Conservation (phyloP, 2,329 filamentous ascomycete genomes). For the Ceratocystis cacaofunesta region DNA sequence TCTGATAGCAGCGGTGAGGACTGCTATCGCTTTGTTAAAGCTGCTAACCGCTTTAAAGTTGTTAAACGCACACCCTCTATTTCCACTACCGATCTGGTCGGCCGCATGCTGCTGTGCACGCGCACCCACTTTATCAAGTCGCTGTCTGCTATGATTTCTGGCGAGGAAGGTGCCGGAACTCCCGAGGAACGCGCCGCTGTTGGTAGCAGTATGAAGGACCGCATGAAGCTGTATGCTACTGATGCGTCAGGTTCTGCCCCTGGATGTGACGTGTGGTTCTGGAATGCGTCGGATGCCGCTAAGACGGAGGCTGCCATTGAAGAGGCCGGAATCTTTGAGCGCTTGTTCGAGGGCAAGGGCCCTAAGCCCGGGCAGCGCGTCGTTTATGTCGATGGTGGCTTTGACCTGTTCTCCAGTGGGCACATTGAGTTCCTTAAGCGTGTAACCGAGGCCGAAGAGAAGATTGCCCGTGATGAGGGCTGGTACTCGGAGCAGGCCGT, state of each 20-base stretch:
- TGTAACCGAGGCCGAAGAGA: conserved; percentile 60
- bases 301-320: conserved; percentile 30
- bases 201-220: conserved; percentile 55
- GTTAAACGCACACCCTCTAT: conserved; percentile 94
- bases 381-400: conserved; percentile 91
- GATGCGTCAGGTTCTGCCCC: conserved; percentile 67
- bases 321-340: conserved; percentile 50
- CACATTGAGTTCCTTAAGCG: conserved; percentile 87
- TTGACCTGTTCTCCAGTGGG: conserved; percentile 89
- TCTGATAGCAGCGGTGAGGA: conserved; percentile 87
- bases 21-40: conserved; percentile 96
- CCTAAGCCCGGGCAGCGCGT: conserved; percentile 67
- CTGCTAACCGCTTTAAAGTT: conserved; percentile 84
- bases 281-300: conserved; percentile 43
- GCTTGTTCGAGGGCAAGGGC: conserved; percentile 54
- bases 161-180: conserved; percentile 57
- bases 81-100: conserved; percentile 94
- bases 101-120: conserved; percentile 94
- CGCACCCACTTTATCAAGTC: conserved; percentile 83
- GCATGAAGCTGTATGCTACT: conserved; percentile 74
- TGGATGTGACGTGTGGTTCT: conserved; percentile 75
- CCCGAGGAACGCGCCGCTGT: conserved; percentile 48
- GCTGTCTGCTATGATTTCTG: conserved; percentile 51
- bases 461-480: conserved; percentile 48
- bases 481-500: conserved; percentile 59